Conservation (phyloP, 2,329 filamentous ascomycete species). For the Cladophialophora exuberans region DNA sequence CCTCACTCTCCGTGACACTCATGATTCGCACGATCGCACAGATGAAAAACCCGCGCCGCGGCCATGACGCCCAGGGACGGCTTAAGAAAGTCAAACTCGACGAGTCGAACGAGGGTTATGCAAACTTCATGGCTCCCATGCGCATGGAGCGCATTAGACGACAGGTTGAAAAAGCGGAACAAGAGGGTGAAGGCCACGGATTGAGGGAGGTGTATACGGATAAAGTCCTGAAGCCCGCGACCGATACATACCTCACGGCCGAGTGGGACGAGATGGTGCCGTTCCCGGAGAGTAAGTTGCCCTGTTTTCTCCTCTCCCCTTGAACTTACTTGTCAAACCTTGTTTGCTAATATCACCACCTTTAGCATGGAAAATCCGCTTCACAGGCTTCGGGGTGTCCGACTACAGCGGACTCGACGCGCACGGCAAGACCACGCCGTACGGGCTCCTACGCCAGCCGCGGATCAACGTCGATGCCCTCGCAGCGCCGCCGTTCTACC, state of each 20-base stretch:
- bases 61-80: not conserved
- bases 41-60: not conserved
- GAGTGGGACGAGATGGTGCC: constrained; percentile 1
- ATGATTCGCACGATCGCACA: not conserved
- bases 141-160: not conserved
- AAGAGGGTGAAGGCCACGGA: not conserved
- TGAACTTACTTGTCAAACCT: too few relatives aligned
- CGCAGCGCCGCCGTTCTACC: not conserved
- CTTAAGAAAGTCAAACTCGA: not conserved
- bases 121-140: constrained; percentile 2
- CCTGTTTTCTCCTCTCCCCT: too few relatives aligned
- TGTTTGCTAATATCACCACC: too few relatives aligned
- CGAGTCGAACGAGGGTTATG: not conserved
- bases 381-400: not conserved
- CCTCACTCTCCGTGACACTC: not conserved
- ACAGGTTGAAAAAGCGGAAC: not conserved
- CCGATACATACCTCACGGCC: constrained; percentile 1
- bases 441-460: not conserved
- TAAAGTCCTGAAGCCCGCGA: not conserved
- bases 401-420: not conserved
- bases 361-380: not conserved
- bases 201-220: not conserved
- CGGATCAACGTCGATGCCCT: not conserved
- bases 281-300: not conserved
- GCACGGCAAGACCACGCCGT: not conserved